Evolutionary conservation across 108 stramenopile species (phyloP).

Genomic region (Nitzschia inconspicua): DNA sequence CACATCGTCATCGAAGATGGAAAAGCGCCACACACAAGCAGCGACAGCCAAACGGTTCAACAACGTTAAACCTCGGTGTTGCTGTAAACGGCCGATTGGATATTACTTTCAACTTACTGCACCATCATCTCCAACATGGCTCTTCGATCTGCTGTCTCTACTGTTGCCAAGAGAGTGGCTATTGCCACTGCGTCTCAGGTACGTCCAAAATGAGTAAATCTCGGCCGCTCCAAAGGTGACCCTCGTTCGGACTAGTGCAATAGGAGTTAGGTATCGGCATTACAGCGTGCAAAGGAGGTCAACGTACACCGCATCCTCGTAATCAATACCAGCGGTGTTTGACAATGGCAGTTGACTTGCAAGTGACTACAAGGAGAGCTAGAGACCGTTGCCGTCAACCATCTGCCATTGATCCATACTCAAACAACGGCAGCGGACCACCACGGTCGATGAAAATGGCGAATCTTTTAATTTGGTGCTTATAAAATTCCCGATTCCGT

Average conservation of each 20-base stretch:
- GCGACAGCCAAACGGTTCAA: no score
- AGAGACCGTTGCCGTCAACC: not conserved
- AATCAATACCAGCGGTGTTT: no score
- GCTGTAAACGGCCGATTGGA: no score
- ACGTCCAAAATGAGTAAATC: conserved; percentile 15
- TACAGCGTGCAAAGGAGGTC: no score
- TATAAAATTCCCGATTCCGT: conserved; percentile 5
- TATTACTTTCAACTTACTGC: not conserved
- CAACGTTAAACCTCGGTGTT: no score
- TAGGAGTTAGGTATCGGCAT: no score
- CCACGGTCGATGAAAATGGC: conserved; percentile 7
- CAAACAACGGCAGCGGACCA: not conserved
- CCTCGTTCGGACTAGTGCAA: not conserved
- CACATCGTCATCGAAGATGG: no score
- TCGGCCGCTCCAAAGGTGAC: not conserved
- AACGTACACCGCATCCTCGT: no score
- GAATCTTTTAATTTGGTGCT: not conserved
- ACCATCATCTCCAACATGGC: conserved; percentile 83
- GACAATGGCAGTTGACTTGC: no score
- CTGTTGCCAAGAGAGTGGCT: conserved; percentile 73
- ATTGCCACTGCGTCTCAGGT: conserved; percentile 78
- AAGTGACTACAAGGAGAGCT: not conserved
- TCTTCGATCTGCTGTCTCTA: conserved; percentile 72
- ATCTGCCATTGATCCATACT: not conserved
- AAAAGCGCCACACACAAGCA: no score